Conservation (phyloP, 2,329 filamentous ascomycete species). For the Penicillium aurantiogriseum region DNA sequence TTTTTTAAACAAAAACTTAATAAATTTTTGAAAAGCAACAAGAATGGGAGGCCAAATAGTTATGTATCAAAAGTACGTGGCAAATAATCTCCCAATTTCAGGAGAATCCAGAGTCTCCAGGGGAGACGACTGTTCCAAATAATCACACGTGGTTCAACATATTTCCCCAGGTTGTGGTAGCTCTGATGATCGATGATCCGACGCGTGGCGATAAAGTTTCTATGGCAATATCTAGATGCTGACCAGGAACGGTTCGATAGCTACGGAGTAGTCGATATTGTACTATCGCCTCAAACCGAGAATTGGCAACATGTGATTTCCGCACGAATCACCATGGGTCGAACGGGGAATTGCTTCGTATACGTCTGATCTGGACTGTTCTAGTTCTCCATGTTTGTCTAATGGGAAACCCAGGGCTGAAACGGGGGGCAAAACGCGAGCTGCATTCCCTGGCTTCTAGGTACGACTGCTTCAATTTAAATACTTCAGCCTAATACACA, state of each 20-base stretch:
- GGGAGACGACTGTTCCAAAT: neutral
- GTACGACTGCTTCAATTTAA: neutral
- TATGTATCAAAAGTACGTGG: constrained; percentile 1
- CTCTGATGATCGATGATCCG: constrained; percentile 7
- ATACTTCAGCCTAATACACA: neutral
- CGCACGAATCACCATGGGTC: neutral
- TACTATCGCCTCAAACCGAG: neutral
- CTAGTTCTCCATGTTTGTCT: neutral
- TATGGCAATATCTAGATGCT: neutral
- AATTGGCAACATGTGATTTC: constrained; percentile 6
- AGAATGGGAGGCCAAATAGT: neutral
- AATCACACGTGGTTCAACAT: neutral
- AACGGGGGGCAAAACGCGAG: neutral
- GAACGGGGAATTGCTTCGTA: neutral
- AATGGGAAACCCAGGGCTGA: neutral
- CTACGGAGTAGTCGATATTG: neutral
- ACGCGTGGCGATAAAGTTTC: constrained; percentile 14
- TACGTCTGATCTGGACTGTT: neutral
- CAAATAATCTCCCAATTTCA: neutral
- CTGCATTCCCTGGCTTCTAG: neutral
- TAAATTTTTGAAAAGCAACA: neutral
- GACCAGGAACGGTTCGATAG: neutral
- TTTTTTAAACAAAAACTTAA: neutral
- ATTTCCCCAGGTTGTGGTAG: neutral
- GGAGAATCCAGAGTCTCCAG: neutral